phyloP scores from a whole-genome alignment of 2,329 filamentous ascomycete species.

The Aspergillus jensenii region DNA sequence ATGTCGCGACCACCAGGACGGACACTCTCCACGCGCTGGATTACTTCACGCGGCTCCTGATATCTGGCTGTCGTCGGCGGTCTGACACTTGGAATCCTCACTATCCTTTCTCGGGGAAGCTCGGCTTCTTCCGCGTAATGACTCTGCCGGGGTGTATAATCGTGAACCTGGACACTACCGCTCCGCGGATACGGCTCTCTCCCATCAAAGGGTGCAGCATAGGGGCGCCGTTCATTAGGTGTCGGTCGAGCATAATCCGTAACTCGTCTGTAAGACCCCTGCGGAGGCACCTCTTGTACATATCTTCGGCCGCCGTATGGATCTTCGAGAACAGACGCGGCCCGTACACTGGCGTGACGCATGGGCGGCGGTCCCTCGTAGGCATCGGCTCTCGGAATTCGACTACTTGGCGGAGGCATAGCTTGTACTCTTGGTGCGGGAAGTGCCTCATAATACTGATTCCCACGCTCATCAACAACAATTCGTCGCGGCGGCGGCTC shows the following conservation, averaged over 20 bases:
- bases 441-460: slow-evolving; percentile 68
- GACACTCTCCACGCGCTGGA: slow-evolving; percentile 44
- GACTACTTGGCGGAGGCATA: slow-evolving; percentile 34
- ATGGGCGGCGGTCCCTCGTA: slow-evolving; percentile 33
- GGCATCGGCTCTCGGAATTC: slow-evolving; percentile 31
- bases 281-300: slow-evolving; percentile 46
- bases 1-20: slow-evolving; percentile 44
- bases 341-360: slow-evolving; percentile 37
- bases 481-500: slow-evolving; percentile 64
- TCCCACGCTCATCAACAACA: slow-evolving; percentile 78
- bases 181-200: slow-evolving; percentile 36
- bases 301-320: slow-evolving; percentile 42
- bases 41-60: slow-evolving; percentile 40
- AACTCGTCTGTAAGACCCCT: slow-evolving; percentile 41
- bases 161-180: slow-evolving; percentile 43
- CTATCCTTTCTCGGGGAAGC: slow-evolving; percentile 56
- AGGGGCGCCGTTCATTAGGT: slow-evolving; percentile 32
- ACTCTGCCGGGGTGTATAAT: slow-evolving; percentile 38
- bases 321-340: slow-evolving; percentile 45
- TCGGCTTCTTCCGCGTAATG: slow-evolving; percentile 65
- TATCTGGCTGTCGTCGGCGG: slow-evolving; percentile 49
- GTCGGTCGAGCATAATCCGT: slow-evolving; percentile 35
- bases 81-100: slow-evolving; percentile 59
- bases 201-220: slow-evolving; percentile 33
- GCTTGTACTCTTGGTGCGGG: slow-evolving; percentile 36